Evolutionary conservation across 129 eudicot species (phyloP).

Genomic region (Arctium minus): DNA sequence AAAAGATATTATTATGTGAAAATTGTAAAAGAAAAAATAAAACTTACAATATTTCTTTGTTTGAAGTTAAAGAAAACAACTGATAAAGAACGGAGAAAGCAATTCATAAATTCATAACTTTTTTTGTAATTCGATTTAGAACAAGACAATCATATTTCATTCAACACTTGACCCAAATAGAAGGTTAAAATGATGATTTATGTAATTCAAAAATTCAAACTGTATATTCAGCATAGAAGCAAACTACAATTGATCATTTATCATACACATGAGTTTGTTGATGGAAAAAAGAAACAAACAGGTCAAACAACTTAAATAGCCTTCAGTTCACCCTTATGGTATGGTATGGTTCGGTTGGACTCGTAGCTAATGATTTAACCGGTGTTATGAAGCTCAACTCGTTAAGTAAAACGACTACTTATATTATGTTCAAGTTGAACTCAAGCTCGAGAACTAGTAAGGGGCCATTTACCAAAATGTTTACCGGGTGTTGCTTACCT

Average conservation of each 20-base stretch:
- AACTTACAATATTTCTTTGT: background rate
- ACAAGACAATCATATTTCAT: background rate
- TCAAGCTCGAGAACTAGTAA: no score
- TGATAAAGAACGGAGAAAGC: background rate
- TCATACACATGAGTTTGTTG: background rate
- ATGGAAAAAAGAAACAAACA: background rate
- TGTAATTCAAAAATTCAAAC: background rate
- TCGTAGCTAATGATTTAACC: background rate
- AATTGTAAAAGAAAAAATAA: background rate
- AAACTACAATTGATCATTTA: background rate
- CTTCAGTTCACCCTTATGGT: background rate
- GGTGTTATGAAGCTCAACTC: background rate
- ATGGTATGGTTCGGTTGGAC: background rate
- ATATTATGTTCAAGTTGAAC: no score
- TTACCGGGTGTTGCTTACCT: no score
- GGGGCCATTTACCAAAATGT: no score
- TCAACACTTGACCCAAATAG: background rate
- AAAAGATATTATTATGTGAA: background rate
- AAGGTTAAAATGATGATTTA: background rate
- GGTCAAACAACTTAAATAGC: background rate
- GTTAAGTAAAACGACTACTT: background rate
- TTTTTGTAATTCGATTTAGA: background rate
- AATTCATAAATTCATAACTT: no score
- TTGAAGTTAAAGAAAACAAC: background rate
- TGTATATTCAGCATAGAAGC: background rate